Evolutionary conservation across 768 basidiomycete species (phyloP).

Genomic region (Podaxis carcinomalis): DNA sequence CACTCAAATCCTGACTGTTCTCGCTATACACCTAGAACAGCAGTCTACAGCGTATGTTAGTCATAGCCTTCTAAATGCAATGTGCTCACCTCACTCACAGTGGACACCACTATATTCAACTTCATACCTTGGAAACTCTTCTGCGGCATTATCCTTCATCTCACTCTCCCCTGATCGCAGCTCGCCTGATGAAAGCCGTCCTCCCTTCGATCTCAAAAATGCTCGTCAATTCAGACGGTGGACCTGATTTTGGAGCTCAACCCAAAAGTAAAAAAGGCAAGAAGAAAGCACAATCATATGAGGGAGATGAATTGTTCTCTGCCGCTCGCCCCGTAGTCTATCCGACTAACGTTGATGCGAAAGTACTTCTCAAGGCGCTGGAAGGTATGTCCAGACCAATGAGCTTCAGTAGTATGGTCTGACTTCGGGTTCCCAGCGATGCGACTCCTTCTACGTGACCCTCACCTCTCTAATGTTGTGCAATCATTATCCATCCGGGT

Average conservation of each 20-base stretch:
- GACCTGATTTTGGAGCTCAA: conserved; percentile 16
- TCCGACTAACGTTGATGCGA: conserved; percentile 44
- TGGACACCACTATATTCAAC: conserved; percentile 34
- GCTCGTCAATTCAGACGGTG: conserved; percentile 34
- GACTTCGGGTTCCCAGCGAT: conserved; percentile 38
- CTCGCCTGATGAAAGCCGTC: conserved; percentile 51
- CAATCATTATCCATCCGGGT: conserved; percentile 58
- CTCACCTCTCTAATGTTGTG: conserved; percentile 46
- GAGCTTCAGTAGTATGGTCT: neutral
- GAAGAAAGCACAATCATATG: conserved; percentile 66
- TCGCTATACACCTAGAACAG: conserved; percentile 63
- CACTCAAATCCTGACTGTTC: conserved; percentile 44
- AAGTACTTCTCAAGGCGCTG: conserved; percentile 48
- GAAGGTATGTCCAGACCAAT: conserved; percentile 41
- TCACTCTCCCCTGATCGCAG: conserved; percentile 44
- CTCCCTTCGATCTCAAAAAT: conserved; percentile 46
- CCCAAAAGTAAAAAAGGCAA: conserved; percentile 51
- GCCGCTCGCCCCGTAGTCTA: conserved; percentile 42
- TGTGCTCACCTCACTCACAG: conserved; percentile 19
- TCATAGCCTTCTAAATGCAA: neutral
- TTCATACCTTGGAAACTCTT: conserved; percentile 40
- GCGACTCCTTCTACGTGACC: conserved; percentile 41
- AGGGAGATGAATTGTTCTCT: conserved; percentile 72
- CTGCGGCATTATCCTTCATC: conserved; percentile 39
- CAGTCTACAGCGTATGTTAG: conserved; percentile 40